Base-by-base conservation (phyloP, 1,139 yeast genomes). In the Yamadazyma sp. region DNA sequence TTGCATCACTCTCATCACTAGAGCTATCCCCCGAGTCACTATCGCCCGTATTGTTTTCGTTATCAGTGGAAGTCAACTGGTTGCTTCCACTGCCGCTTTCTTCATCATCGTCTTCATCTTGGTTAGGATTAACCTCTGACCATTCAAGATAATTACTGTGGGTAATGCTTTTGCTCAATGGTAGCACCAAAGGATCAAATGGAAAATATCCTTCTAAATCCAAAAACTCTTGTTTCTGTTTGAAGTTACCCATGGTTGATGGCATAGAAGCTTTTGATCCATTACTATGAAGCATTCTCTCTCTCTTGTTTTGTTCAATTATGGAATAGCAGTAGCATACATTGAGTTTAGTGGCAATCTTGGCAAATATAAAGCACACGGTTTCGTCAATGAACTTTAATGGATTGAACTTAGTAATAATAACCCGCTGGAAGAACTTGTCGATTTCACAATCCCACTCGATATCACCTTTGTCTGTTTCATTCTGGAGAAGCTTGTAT, bases 181-280 rank as follows among this genome's bases (percentile, higher is more conserved):
- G 86, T 46, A 92, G 72, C 36, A 86, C 80, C 47, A 92, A 64
- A 1, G 98, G 98, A 65, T 92, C 98, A 59, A 87, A 92, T 10
- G 98, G 98, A 62, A 92, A 92, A 59, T 88, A 92, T 11, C 94
- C 90, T 57, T 89, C 96, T 39, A 89, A 67, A 56, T 88, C 95
- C 48, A 86, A 76, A 56, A 87, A 88, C 54, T 89, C 96, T 56
- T 86, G 92, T 53, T 78, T 77, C 45, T 64, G 76, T 39, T 58
- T 68, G 46, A 80, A 76, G 32, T 67, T 66, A 1, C 69, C 65
- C 21, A 62, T 60, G 0, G 67, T 53, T 3, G 67, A 56, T 23
- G 67, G 68, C 39, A 60, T 52, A 3, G n/a, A 14, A 10, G 33
- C 16, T 4, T 33, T 23, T 12, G 20, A 30, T 12, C 41, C 38